Percentiles rank a stretch among this genome's conserved stretches.
Evolutionary conservation across 192 early-diverging fungal species (phyloP).

Genomic region (Backusella macrospora): DNA sequence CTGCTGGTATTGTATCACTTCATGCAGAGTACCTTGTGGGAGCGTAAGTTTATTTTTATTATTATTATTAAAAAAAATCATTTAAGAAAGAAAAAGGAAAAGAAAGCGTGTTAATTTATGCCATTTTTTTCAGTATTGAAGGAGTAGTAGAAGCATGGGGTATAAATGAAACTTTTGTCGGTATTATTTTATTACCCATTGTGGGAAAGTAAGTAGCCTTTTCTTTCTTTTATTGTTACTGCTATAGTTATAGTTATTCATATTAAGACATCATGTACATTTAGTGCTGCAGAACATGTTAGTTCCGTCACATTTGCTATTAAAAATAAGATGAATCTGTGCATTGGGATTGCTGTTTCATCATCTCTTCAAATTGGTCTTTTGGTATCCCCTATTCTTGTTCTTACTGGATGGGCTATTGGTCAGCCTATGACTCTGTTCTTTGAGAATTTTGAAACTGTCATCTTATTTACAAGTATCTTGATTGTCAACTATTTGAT

Average conservation of each 20-base stretch:
- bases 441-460: conserved; percentile 83
- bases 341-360: conserved; percentile 55
- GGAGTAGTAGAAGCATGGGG: conserved; percentile 67
- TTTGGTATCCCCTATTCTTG: conserved; percentile 69
- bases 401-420: conserved; percentile 88
- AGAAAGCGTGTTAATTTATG: too few relatives aligned
- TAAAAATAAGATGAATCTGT: conserved; percentile 87
- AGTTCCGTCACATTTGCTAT: conserved; percentile 84
- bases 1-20: conserved; percentile 74
- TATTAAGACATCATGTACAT: conserved; percentile 24
- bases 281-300: conserved; percentile 65
- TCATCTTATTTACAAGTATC: conserved; percentile 79
- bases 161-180: conserved; percentile 85
- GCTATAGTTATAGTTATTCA: conserved; percentile 16
- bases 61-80: background rate
- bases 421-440: conserved; percentile 78
- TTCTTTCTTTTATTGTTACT: background rate
- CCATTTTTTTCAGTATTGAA: conserved; percentile 60
- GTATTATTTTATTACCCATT: conserved; percentile 89
- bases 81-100: too few relatives aligned
- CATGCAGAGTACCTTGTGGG: conserved; percentile 86
- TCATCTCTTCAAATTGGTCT: conserved; percentile 81
- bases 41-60: conserved; percentile 43
- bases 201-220: conserved; percentile 74
- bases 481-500: conserved; percentile 78